phyloP scores from a whole-genome alignment of 1,284 basidiomycete species.

The Ustilago hordei region DNA sequence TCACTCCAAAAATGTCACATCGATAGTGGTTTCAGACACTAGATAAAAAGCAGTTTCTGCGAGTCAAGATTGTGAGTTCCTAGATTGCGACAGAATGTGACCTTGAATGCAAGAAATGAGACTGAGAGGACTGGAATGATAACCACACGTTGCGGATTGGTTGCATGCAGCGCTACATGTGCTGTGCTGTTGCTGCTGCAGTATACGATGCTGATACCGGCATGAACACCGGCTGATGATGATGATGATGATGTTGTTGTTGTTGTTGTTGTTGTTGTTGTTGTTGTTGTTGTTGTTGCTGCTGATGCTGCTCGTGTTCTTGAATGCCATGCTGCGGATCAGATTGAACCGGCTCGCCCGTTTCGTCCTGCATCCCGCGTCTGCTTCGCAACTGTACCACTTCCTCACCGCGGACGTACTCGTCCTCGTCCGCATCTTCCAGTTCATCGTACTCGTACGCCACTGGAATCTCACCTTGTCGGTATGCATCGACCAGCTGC shows the following conservation, averaged over 20 bases:
- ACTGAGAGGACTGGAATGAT: neutral
- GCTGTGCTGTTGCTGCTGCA: neutral
- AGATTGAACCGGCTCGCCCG: slow-evolving; percentile 5
- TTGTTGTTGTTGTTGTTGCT: slow-evolving; percentile 13
- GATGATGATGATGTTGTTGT: slow-evolving; percentile 3
- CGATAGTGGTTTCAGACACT: neutral
- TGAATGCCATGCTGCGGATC: neutral
- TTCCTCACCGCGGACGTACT: slow-evolving; percentile 22
- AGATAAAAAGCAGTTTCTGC: neutral
- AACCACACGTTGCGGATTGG: neutral
- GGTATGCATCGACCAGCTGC: slow-evolving; percentile 9
- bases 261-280: slow-evolving; percentile 11
- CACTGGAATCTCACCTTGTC: neutral
- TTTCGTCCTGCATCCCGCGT: slow-evolving; percentile 21
- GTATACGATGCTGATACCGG: neutral
- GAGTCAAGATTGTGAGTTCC: neutral
- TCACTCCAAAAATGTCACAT: slow-evolving; percentile 18
- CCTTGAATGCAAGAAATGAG: neutral
- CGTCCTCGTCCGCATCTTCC: slow-evolving; percentile 25
- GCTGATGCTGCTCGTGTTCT: slow-evolving; percentile 7
- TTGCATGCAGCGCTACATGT: neutral
- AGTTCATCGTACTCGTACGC: slow-evolving; percentile 28
- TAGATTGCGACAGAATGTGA: slow-evolving; percentile 1
- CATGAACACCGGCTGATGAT: neutral
- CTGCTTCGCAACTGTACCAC: slow-evolving; percentile 36